Percentiles rank a stretch among this genome's conserved stretches.
Conservation (phyloP, 2,329 filamentous ascomycete genomes). For the Coniochaeta ligniaria region DNA sequence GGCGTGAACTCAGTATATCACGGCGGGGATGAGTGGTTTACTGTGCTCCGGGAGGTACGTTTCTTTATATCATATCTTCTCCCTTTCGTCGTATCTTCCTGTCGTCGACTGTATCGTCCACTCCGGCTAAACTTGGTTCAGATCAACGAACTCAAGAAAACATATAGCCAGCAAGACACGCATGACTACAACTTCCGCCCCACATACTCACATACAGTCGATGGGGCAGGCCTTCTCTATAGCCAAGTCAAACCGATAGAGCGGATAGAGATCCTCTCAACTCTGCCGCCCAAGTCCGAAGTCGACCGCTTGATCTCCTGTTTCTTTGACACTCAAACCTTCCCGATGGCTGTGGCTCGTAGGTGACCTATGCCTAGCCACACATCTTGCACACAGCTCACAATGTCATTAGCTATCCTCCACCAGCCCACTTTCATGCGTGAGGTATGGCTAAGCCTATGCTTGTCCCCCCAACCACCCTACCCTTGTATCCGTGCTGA, state of each 20-base stretch:
- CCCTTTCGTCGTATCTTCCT: conserved; percentile 1
- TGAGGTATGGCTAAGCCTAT: conserved; percentile 11
- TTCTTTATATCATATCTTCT: conserved; percentile 6
- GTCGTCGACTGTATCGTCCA: neutral
- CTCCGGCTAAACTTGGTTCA: conserved; percentile 2
- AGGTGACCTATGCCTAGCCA: conserved; percentile 7
- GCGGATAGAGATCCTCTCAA: conserved; percentile 16
- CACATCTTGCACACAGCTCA: neutral
- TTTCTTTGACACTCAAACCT: conserved; percentile 18
- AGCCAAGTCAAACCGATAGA: conserved; percentile 15
- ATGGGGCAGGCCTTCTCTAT: conserved; percentile 18
- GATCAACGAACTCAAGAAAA: conserved; percentile 18
- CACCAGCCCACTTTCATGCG: conserved; percentile 43
- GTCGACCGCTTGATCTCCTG: conserved; percentile 14
- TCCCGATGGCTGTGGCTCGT: conserved; percentile 17
- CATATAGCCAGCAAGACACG: conserved; percentile 11
- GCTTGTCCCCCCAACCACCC: neutral
- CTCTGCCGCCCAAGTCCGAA: conserved; percentile 16
- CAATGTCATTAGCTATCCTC: conserved; percentile 18
- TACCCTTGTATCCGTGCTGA: neutral
- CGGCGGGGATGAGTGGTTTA: conserved; percentile 15
- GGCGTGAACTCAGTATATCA: conserved; percentile 15
- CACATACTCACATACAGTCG: conserved; percentile 10
- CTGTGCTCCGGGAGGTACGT: conserved; percentile 17
- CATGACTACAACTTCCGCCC: conserved; percentile 19